These are phyloP conservation scores for Colletotrichum sp. DNA, from an alignment of 2,329 filamentous ascomycete genomes.

Conservation along the genomic window DNA sequence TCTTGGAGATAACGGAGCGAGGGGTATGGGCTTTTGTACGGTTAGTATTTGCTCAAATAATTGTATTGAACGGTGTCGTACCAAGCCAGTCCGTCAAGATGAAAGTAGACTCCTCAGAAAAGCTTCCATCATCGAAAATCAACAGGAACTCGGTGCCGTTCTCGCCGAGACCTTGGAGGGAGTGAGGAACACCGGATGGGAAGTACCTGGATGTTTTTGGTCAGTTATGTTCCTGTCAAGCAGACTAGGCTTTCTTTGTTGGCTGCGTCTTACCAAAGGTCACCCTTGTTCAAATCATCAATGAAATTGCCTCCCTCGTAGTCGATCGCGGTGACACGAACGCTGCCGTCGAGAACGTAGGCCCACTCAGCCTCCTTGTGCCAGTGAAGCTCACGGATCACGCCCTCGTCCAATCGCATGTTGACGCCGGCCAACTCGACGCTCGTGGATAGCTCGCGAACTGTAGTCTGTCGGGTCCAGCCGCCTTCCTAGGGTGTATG, in stretches of 20 bases:
- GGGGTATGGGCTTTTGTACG: conserved; percentile 64
- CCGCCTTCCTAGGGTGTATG: conserved; percentile 63
- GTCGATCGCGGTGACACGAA: conserved; percentile 75
- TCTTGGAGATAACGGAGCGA: conserved; percentile 73
- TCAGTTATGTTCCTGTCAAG: not conserved
- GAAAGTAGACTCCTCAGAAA: conserved; percentile 71
- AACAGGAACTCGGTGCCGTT: conserved; percentile 40
- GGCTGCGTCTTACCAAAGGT: conserved; percentile 60
- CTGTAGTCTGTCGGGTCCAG: conserved; percentile 77
- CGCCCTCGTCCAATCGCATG: conserved; percentile 77
- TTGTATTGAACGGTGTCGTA: conserved; percentile 32
- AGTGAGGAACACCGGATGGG: conserved; percentile 78
- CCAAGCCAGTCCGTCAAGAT: conserved; percentile 75
- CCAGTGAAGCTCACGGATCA: conserved; percentile 81
- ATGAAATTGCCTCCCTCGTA: conserved; percentile 78
- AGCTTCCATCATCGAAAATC: conserved; percentile 54
- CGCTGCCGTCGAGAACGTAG: conserved; percentile 73
- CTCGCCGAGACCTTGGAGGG: conserved; percentile 52
- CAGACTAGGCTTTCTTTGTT: not conserved
- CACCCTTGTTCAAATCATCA: conserved; percentile 75
- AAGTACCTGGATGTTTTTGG: conserved; percentile 58
- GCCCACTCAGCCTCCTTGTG: conserved; percentile 83
- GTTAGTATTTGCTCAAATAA: conserved; percentile 8
- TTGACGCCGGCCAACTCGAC: conserved; percentile 78
- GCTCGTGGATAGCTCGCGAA: conserved; percentile 67